Conservation (phyloP, 192 early-diverging fungal species). For the Coemansia sp. region DNA sequence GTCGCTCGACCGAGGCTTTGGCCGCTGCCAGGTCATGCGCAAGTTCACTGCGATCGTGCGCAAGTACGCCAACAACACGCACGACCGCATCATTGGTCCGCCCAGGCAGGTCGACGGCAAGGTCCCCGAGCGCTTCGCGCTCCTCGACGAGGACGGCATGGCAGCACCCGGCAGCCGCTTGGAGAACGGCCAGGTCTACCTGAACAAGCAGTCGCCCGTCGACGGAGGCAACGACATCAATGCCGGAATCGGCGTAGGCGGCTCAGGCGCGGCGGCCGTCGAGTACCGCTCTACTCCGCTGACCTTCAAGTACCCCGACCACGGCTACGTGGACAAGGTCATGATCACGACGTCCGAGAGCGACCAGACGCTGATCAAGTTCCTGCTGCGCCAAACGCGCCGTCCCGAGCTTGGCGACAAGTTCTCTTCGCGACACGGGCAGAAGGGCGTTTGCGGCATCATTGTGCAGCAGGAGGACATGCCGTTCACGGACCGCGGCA, state of each 20-base stretch:
- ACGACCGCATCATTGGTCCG: slow-evolving; percentile 73
- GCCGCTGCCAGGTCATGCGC: slow-evolving; percentile 89
- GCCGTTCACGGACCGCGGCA: slow-evolving; percentile 90
- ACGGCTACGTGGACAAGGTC: slow-evolving; percentile 90
- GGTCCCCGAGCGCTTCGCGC: slow-evolving; percentile 57
- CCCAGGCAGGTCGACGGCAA: slow-evolving; percentile 56
- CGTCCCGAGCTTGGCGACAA: slow-evolving; percentile 97
- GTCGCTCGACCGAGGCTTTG: slow-evolving; percentile 93
- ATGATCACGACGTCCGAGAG: slow-evolving; percentile 88
- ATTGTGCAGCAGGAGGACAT: slow-evolving; percentile 98
- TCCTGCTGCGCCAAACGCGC: slow-evolving; percentile 85
- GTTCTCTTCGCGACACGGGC: slow-evolving; percentile 96
- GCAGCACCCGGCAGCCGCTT: slow-evolving; percentile 78
- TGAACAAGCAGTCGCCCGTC: slow-evolving; percentile 87
- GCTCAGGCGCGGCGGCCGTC: slow-evolving; percentile 53
- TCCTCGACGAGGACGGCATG: slow-evolving; percentile 87
- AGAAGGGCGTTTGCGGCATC: slow-evolving; percentile 95
- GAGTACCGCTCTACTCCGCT: slow-evolving; percentile 70
- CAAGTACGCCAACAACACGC: slow-evolving; percentile 84
- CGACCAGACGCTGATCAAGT: slow-evolving; percentile 90
- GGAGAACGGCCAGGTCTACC: slow-evolving; percentile 64
- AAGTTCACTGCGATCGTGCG: slow-evolving; percentile 84
- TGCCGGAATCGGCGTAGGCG: slow-evolving; percentile 52
- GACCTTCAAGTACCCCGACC: slow-evolving; percentile 85
- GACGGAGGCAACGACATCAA: slow-evolving; percentile 61